Percentiles rank a stretch among this genome's conserved stretches.
These are phyloP conservation scores for Fulvia fulva DNA, from an alignment of 2,329 filamentous ascomycete species.

Conservation along the genomic window DNA sequence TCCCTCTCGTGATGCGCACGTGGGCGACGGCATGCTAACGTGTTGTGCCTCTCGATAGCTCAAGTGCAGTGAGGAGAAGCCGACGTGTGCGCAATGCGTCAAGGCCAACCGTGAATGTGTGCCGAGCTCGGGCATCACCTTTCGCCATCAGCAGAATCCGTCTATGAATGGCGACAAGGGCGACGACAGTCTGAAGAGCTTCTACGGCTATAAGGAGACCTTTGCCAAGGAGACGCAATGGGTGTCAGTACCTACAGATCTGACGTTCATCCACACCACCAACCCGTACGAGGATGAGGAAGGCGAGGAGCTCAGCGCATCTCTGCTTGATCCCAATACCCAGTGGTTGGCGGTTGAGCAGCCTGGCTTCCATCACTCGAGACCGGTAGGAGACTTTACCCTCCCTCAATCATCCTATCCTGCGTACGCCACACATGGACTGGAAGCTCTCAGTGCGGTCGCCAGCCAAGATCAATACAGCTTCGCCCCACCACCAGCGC, in stretches of 20 bases:
- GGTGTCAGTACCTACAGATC: conserved; percentile 58
- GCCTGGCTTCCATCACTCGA: background rate
- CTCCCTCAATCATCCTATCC: conserved; percentile 20
- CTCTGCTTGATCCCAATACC: background rate
- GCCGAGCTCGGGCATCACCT: conserved; percentile 60
- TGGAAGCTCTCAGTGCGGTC: conserved; percentile 53
- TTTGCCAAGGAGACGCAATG: conserved; percentile 59
- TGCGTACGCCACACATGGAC: conserved; percentile 42
- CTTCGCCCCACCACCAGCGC: conserved; percentile 30
- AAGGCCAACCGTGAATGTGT: conserved; percentile 59
- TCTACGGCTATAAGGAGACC: conserved; percentile 64
- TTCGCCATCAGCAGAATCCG: conserved; percentile 66
- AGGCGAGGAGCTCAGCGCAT: conserved; percentile 10
- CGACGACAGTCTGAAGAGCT: conserved; percentile 51
- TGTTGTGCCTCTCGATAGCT: conserved; percentile 39
- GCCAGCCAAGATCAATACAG: conserved; percentile 43
- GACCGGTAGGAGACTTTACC: conserved; percentile 1
- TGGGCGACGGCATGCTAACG: background rate
- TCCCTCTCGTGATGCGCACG: background rate
- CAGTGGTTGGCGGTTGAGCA: background rate
- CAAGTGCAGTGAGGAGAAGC: conserved; percentile 62
- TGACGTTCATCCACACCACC: conserved; percentile 59
- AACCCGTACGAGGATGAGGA: conserved; percentile 56
- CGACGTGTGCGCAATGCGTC: conserved; percentile 57
- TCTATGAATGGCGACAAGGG: conserved; percentile 57